Percentiles rank a stretch among this genome's conserved stretches.
phyloP scores from a whole-genome alignment of 2,329 filamentous ascomycete genomes.

The Trichophyton simii region DNA sequence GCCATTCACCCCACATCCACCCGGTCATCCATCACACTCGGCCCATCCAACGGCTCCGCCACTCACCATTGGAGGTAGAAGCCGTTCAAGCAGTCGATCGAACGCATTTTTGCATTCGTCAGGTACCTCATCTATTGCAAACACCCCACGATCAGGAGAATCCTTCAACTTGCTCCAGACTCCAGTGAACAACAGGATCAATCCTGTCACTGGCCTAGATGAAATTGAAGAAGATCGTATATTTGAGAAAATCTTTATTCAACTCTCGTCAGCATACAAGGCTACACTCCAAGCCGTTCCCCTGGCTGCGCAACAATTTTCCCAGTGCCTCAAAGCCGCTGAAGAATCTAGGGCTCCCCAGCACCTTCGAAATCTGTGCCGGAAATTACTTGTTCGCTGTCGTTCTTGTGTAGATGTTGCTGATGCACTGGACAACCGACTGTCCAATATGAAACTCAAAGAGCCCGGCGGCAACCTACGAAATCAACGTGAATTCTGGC shows the following conservation, averaged over 20 bases:
- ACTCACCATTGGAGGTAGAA: constrained; percentile 26
- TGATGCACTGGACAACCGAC: constrained; percentile 56
- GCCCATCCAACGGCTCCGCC: constrained; percentile 15
- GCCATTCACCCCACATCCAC: constrained; percentile 16
- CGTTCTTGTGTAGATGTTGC: constrained; percentile 59
- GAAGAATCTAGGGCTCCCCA: constrained; percentile 49
- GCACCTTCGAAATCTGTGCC: constrained; percentile 53
- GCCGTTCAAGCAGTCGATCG: constrained; percentile 40
- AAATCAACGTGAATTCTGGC: constrained; percentile 49
- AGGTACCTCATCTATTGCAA: constrained; percentile 37
- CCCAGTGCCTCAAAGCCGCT: constrained; percentile 50
- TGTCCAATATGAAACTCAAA: constrained; percentile 71
- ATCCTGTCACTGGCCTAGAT: constrained; percentile 48
- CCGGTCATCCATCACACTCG: constrained; percentile 13
- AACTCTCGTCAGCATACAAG: constrained; percentile 60
- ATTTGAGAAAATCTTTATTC: constrained; percentile 72
- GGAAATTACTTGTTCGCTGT: constrained; percentile 58
- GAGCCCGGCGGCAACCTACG: constrained; percentile 59
- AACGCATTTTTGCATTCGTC: constrained; percentile 41
- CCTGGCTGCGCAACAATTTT: constrained; percentile 54
- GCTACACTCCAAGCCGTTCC: constrained; percentile 61
- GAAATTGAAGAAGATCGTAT: constrained; percentile 62
- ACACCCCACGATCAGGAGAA: constrained; percentile 73
- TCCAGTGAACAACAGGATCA: constrained; percentile 38
- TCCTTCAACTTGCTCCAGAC: constrained; percentile 49